Percentiles rank a stretch among this genome's conserved stretches.
Evolutionary conservation across 2,329 filamentous ascomycete species (phyloP).

Genomic region (Coniochaeta prunicola): DNA sequence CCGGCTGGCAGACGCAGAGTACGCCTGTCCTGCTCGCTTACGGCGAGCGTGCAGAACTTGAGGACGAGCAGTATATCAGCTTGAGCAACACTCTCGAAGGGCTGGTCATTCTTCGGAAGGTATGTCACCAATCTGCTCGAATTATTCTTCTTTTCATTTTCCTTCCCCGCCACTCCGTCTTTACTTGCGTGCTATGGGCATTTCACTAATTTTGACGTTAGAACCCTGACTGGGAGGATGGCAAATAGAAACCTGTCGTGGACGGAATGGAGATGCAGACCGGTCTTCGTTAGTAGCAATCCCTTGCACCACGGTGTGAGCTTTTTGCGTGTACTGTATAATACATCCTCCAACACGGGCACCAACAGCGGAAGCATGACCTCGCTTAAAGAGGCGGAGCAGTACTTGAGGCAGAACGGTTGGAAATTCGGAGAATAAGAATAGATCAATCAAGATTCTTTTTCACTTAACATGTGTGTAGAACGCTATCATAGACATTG

Average conservation of each 20-base stretch:
- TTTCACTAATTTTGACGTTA: slow-evolving; percentile 14
- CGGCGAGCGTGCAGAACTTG: slow-evolving; percentile 90
- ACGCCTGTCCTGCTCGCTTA: slow-evolving; percentile 94
- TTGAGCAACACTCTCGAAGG: slow-evolving; percentile 89
- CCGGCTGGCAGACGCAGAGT: slow-evolving; percentile 98
- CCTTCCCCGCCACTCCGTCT: neutral
- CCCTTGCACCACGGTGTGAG: neutral
- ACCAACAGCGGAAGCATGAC: neutral
- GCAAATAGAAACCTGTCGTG: slow-evolving; percentile 29
- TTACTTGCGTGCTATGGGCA: neutral
- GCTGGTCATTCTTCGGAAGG: slow-evolving; percentile 94
- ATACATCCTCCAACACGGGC: neutral
- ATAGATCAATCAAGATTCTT: neutral
- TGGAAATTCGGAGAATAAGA: neutral
- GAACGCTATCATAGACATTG: neutral
- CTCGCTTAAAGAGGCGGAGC: neutral
- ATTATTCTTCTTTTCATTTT: neutral
- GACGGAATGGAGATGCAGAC: neutral
- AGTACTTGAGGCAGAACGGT: neutral
- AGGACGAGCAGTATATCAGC: slow-evolving; percentile 95
- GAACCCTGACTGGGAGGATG: slow-evolving; percentile 49
- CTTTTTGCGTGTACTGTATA: neutral
- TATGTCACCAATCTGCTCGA: slow-evolving; percentile 35
- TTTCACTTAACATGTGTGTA: neutral
- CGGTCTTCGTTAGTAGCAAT: neutral